Evolutionary conservation across 768 basidiomycete genomes (phyloP), one percentile per base, ranked within the genome.

Genomic region (Mycena sanguinolenta): DNA sequence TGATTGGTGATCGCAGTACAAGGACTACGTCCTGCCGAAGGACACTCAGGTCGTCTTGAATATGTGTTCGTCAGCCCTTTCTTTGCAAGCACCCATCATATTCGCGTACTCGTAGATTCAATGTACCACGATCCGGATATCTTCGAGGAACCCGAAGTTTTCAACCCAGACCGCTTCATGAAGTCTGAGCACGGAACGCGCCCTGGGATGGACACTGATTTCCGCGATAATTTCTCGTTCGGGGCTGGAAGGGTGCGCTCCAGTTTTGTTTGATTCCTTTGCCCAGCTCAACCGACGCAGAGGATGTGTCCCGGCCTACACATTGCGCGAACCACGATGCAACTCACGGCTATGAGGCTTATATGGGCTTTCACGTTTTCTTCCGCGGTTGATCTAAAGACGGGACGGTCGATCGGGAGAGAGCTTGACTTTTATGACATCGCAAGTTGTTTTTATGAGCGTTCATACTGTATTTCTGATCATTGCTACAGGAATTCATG

Each of bases 281-380:
- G 4, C 16, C 19, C 25, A 25, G 21, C 39, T 44, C 53, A 14
- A 46, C 46, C 17, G 23, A 23, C 21, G 27, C 54, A 75, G 73
- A 39, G 75, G 55, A 70, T 75, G 55, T 75, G 75, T 42, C 67
- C 73, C n/a, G 75, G 73, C 8, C 71, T 69, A 49, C 34, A 63
- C 25, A 19, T 65, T 16, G 73, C 73, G 0, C 42, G 49, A 13
- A 44, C 44, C 28, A 63, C 65, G 10, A 57, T 75, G 61, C 70
- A 67, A 39, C 59, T 68, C 53, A 49, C 54, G n/a, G 66, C 69
- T 21, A 75, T 75, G 72, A 70, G 73, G 28, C 69, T 79, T 4
- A 46, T 79, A 25, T 78, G 78, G 78, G 76, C 73, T 8, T 79
- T 78, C 69, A 54, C 67, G 27, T 79, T 78, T 63, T 32, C 46